Conservation (phyloP, 805 yeast genomes). For the Blastobotrys americana region DNA sequence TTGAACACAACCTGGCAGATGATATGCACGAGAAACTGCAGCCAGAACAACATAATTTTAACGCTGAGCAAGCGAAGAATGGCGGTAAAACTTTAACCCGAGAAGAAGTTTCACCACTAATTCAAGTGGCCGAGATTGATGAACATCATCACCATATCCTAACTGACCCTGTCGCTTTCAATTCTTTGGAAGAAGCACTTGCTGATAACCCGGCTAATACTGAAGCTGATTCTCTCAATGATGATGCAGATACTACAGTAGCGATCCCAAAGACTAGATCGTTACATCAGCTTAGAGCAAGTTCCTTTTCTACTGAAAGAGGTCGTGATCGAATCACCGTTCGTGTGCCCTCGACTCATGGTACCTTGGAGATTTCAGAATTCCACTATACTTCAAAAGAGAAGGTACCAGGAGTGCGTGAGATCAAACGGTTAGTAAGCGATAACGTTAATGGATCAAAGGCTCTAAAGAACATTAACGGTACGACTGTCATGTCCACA, state of each 20-base stretch:
- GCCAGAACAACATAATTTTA: background rate
- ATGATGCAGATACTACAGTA: background rate
- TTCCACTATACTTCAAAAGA: background rate
- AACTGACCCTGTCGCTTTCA: constrained; percentile 2
- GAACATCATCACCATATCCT: background rate
- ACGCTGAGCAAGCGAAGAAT: background rate
- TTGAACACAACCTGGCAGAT: constrained; percentile 2
- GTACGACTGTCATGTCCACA: background rate
- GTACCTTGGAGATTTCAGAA: background rate
- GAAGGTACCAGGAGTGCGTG: constrained; percentile 5
- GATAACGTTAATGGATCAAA: constrained; percentile 2
- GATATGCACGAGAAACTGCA: background rate
- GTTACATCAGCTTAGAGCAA: background rate
- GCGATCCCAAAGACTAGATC: background rate
- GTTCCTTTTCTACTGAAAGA: background rate
- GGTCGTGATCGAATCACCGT: background rate
- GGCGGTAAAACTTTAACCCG: background rate
- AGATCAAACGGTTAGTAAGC: constrained; percentile 8
- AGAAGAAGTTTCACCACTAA: constrained; percentile 3
- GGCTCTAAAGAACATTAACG: constrained; percentile 1
- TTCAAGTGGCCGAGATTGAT: constrained; percentile 1
- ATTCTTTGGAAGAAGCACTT: constrained; percentile 1
- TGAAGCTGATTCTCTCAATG: background rate
- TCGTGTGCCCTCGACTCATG: background rate
- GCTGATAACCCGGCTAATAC: background rate